Percentiles rank a stretch among this genome's conserved stretches.
These are phyloP conservation scores for Halenospora varia DNA, from an alignment of 495 filamentous ascomycete genomes.

Conservation along the genomic window DNA sequence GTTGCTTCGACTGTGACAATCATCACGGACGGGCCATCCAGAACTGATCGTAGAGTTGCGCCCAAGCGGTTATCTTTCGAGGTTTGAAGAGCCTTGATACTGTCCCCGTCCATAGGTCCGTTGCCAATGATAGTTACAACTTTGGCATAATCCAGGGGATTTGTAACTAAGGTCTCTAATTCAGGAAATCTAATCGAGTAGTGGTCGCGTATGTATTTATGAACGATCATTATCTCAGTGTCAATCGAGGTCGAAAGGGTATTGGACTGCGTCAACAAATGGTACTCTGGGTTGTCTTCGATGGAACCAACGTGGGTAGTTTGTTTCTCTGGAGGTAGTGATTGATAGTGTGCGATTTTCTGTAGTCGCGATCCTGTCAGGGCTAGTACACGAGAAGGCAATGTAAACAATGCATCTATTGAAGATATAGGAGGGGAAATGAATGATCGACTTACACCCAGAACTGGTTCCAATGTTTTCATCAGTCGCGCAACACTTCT, in stretches of 20 bases:
- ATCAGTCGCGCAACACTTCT: conserved; percentile 70
- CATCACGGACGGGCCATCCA: conserved; percentile 90
- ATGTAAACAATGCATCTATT: conserved; percentile 40
- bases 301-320: conserved; percentile 64
- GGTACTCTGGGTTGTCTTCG: conserved; percentile 84
- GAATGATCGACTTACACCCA: conserved; percentile 61
- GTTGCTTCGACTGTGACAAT: conserved; percentile 94
- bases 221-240: conserved; percentile 85
- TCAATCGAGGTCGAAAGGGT: conserved; percentile 84
- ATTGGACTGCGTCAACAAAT: conserved; percentile 77
- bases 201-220: conserved; percentile 93
- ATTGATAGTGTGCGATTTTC: conserved; percentile 74
- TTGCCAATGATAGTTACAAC: conserved; percentile 91
- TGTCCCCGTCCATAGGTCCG: conserved; percentile 80
- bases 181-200: conserved; percentile 94
- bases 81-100: conserved; percentile 67
- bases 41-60: conserved; percentile 66
- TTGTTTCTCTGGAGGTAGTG: conserved; percentile 58
- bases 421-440: conserved; percentile 25
- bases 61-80: conserved; percentile 74
- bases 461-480: conserved; percentile 69
- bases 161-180: conserved; percentile 89
- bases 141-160: conserved; percentile 92
- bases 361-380: conserved; percentile 57
- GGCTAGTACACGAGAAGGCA: conserved; percentile 29